phyloP scores from a whole-genome alignment of 257 asterid species.

The Phtheirospermum japonicum region DNA sequence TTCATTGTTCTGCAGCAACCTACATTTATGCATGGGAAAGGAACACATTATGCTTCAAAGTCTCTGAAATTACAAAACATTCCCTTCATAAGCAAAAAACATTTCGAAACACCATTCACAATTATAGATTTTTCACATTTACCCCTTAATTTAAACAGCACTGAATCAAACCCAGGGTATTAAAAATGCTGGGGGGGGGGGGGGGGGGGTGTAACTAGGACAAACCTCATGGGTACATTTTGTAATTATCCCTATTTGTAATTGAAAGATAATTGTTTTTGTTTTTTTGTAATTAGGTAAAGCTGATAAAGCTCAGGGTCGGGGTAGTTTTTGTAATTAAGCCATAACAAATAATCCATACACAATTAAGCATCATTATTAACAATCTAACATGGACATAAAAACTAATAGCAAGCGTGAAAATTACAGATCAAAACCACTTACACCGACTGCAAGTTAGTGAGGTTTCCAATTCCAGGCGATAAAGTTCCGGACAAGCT shows the following conservation, averaged over 20 bases:
- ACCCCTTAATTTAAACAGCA: too few relatives aligned
- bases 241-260: background rate
- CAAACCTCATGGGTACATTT: too few relatives aligned
- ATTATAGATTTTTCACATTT: too few relatives aligned
- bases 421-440: conserved; percentile 28
- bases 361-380: too few relatives aligned
- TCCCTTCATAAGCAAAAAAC: too few relatives aligned
- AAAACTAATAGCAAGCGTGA: background rate
- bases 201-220: too few relatives aligned
- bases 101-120: too few relatives aligned
- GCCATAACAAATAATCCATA: background rate
- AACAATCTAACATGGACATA: background rate
- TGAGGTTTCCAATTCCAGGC: conserved; percentile 79
- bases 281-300: background rate
- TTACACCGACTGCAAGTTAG: conserved; percentile 81
- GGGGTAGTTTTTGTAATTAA: background rate
- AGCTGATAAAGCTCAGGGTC: background rate
- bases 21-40: conserved; percentile 28
- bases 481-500: conserved; percentile 83
- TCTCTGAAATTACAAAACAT: background rate
- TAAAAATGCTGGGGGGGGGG: too few relatives aligned
- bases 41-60: conserved; percentile 6
- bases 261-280: background rate
- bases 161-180: too few relatives aligned
- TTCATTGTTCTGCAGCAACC: conserved; percentile 92